These are phyloP conservation scores for Pestalotiopsis sp. DNA, from an alignment of 2,329 filamentous ascomycete species.

Conservation along the genomic window DNA sequence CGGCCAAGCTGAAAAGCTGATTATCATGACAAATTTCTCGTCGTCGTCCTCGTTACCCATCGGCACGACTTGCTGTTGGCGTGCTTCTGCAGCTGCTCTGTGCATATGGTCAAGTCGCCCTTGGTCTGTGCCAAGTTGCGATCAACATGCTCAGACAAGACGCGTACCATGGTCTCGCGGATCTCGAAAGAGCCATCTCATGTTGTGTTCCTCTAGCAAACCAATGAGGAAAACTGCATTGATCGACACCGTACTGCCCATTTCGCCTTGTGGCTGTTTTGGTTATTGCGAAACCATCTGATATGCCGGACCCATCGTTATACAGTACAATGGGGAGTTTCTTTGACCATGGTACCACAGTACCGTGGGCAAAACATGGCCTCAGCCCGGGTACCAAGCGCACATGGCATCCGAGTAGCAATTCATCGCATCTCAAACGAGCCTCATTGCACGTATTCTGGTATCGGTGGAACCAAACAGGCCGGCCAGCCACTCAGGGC, in stretches of 20 bases:
- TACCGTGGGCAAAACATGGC: not conserved
- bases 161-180: not conserved
- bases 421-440: not conserved
- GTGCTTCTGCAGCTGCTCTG: not conserved
- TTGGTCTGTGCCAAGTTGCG: conserved; percentile 5
- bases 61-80: not conserved
- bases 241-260: not conserved
- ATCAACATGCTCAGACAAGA: not conserved
- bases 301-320: not conserved
- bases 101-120: not conserved
- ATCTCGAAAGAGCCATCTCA: conserved; percentile 2
- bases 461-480: too few species aligned
- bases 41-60: not conserved
- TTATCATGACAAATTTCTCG: not conserved
- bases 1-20: not conserved
- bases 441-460: not conserved
- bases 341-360: not conserved
- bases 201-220: not conserved
- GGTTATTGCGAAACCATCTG: conserved; percentile 5
- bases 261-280: not conserved
- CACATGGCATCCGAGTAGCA: not conserved
- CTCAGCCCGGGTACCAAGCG: not conserved
- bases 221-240: not conserved
- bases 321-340: not conserved
- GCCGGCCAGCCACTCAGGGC: too few species aligned